These are phyloP conservation scores for Brassica incana DNA, from an alignment of 345 rosid genomes.

Conservation along the genomic window DNA sequence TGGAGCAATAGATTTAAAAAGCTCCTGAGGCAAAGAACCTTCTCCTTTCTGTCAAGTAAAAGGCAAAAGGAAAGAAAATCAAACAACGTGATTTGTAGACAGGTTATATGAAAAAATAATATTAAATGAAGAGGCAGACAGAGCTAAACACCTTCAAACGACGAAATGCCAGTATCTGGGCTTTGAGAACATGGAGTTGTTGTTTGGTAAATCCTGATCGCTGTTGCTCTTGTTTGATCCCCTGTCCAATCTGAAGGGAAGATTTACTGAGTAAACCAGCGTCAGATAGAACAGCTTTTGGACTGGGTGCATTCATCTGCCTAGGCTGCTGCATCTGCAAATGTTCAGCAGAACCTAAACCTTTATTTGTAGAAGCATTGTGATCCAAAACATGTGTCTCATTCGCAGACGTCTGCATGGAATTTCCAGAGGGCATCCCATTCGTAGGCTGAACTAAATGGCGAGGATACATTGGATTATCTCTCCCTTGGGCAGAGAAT, in stretches of 20 bases:
- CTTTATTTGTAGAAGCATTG: slow-evolving; percentile 52
- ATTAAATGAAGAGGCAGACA: slow-evolving; percentile 13
- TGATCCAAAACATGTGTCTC: slow-evolving; percentile 57
- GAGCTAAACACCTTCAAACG: slow-evolving; percentile 72
- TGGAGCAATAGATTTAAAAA: slow-evolving; percentile 85
- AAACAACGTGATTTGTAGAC: slow-evolving; percentile 21
- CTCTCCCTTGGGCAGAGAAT: slow-evolving; percentile 62
- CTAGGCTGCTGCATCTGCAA: slow-evolving; percentile 63
- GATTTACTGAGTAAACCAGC: slow-evolving; percentile 44
- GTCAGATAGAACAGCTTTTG: slow-evolving; percentile 58
- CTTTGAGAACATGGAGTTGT: slow-evolving; percentile 96
- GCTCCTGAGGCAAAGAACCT: slow-evolving; percentile 89
- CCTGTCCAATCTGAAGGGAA: slow-evolving; percentile 54
- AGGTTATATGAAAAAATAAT: not conserved
- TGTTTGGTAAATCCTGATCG: slow-evolving; percentile 80
- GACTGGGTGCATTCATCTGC: slow-evolving; percentile 61
- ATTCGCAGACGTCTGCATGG: slow-evolving; percentile 62
- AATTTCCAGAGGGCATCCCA: slow-evolving; percentile 70
- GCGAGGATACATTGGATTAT: slow-evolving; percentile 60
- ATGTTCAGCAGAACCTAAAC: slow-evolving; percentile 51
- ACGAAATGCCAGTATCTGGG: slow-evolving; percentile 94
- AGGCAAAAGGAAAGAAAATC: slow-evolving; percentile 10
- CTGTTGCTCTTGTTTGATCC: slow-evolving; percentile 58
- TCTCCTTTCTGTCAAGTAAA: slow-evolving; percentile 82
- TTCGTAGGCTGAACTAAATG: slow-evolving; percentile 55